phyloP scores from a whole-genome alignment of 257 asterid species.

The Nicotiana noctiflora region DNA sequence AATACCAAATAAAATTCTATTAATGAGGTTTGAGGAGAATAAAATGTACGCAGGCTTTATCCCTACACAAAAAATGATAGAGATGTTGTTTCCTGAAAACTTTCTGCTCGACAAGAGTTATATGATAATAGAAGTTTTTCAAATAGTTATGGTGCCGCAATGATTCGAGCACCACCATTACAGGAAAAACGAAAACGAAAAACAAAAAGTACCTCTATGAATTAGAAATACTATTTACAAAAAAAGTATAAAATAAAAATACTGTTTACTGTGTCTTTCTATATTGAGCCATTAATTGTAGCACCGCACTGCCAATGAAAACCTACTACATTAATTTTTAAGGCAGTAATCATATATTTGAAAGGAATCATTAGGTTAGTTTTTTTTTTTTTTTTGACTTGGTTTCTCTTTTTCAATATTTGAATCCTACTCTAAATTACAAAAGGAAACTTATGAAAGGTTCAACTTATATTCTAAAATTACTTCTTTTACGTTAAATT shows the following conservation, averaged over 20 bases:
- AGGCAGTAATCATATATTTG: neutral
- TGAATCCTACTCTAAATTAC: neutral
- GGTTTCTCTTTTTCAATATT: neutral
- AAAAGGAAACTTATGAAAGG: neutral
- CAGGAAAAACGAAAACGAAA: neutral
- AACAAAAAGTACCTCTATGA: neutral
- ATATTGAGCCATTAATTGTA: neutral
- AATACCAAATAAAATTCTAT: no score
- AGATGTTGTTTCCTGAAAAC: no score
- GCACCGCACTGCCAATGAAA: neutral
- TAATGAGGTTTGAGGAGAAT: no score
- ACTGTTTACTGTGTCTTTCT: neutral
- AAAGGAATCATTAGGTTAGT: neutral
- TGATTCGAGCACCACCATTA: no score
- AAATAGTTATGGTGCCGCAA: no score
- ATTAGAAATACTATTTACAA: no score
- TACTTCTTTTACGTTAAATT: no score
- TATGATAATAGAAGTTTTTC: no score
- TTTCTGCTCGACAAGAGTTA: no score
- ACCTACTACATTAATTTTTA: neutral
- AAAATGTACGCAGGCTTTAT: no score
- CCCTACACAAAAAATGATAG: no score
- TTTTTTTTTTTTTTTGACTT: neutral
- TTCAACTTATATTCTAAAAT: neutral
- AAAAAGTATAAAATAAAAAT: no score